Conservation (phyloP, 176 grass and related monocot genomes). For the Avena eriantha region DNA sequence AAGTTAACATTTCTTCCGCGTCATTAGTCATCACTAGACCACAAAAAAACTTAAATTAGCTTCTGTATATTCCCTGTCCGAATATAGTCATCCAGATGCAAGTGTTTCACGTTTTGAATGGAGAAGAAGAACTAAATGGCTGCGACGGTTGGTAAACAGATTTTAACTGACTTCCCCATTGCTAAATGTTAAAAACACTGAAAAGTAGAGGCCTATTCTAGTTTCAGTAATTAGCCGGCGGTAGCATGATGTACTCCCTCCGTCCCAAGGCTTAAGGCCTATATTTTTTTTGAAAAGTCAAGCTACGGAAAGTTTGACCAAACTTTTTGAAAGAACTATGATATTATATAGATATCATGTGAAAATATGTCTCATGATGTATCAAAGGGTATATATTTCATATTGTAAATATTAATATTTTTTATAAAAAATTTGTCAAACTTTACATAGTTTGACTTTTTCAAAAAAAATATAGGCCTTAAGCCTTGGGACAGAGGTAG, state of each 20-base stretch:
- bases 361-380: too few species aligned
- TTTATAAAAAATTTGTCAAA: too few species aligned
- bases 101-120: constrained; percentile 1
- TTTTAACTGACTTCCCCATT: constrained; percentile 17
- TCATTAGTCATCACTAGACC: not conserved
- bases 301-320: too few species aligned
- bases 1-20: constrained; percentile 34
- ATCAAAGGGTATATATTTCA: too few species aligned
- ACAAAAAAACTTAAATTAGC: constrained; percentile 1
- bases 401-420: too few species aligned
- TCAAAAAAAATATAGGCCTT: too few species aligned
- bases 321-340: too few species aligned
- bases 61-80: constrained; percentile 5
- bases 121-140: not conserved
- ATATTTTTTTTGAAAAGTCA: too few species aligned
- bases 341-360: too few species aligned
- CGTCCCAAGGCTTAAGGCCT: too few species aligned
- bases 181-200: not conserved
- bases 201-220: constrained; percentile 28
- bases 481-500: too few species aligned
- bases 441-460: too few species aligned
- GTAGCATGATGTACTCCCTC: not conserved
- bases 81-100: constrained; percentile 3
- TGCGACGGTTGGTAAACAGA: not conserved
- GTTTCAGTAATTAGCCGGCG: constrained; percentile 14